Evolutionary conservation across 495 filamentous ascomycete genomes (phyloP), one percentile per base, ranked within the genome.

Genomic region (Penicillium goetzii): DNA sequence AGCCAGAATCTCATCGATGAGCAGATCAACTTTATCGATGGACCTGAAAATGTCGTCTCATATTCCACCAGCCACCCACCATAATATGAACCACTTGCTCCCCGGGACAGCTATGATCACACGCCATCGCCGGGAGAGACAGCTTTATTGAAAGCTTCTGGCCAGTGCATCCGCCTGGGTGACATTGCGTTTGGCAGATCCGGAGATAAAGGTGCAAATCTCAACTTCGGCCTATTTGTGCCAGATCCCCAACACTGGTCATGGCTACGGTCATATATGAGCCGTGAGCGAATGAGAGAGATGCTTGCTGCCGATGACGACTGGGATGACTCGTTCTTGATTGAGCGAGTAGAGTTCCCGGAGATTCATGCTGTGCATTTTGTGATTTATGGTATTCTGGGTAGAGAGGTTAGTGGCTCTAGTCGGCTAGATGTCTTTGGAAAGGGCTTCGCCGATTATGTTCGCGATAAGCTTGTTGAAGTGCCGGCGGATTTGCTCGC

Each of bases 161-260:
- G 49, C 1, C 34, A 25, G 17, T 56, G 28, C 9, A 61, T 68
- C 17, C 73, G 70, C 7, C 68, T 84, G 0, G 80, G 82, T 1
- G 74, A 77, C 50, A 62, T 83, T 47, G 72, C 67, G 10, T 73
- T 77, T 1, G 78, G 71, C 15, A 69, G 82, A 25, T 84, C 81
- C 5, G 82, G 81, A 19, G 82, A 85, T 61, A 84, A 85, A 60
- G 80, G 74, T 2, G 72, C 66, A 10, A 79, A 86, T 58, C 68
- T 78, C 33, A 85, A 85, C 52, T 66, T 80, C n/a, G 81, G 84
- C 0, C 69, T 85, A 53, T 84, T 78, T 55, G 74, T 78, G 10
- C 67, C 66, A 25, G 56, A 76, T 32, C 38, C 65, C 12, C 66
- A 68, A 10, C 67, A 80, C 32, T 84, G 76, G 69, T 57, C 76